These are phyloP conservation scores for Ophiosphaerella korrae DNA, from an alignment of 2,329 filamentous ascomycete genomes.

Conservation along the genomic window DNA sequence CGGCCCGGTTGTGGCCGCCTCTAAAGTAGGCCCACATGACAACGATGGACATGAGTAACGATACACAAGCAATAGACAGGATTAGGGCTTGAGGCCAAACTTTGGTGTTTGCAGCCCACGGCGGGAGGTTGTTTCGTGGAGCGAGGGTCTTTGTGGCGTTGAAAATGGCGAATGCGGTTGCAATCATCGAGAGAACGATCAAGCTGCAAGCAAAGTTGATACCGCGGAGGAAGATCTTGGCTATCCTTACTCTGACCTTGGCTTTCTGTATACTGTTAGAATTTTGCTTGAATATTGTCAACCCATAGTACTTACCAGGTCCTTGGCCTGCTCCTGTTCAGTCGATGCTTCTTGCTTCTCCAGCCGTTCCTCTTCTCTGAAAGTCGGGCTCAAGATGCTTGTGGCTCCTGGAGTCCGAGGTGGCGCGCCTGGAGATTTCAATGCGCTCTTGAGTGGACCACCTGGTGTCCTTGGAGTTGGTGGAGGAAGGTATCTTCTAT, in stretches of 20 bases:
- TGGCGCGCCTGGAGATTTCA: slow-evolving; percentile 84
- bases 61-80: slow-evolving; percentile 77
- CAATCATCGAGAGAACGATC: slow-evolving; percentile 89
- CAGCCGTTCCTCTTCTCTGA: slow-evolving; percentile 81
- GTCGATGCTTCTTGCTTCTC: slow-evolving; percentile 83
- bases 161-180: slow-evolving; percentile 89
- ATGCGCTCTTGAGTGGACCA: slow-evolving; percentile 76
- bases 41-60: slow-evolving; percentile 75
- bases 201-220: slow-evolving; percentile 97
- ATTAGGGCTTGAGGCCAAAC: slow-evolving; percentile 90
- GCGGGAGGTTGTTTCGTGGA: slow-evolving; percentile 75
- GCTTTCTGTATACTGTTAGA: slow-evolving; percentile 71
- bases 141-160: slow-evolving; percentile 80
- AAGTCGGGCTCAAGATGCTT: slow-evolving; percentile 87
- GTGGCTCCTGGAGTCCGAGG: slow-evolving; percentile 59
- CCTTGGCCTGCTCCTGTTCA: slow-evolving; percentile 84
- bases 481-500: slow-evolving; percentile 55
- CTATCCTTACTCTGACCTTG: slow-evolving; percentile 87
- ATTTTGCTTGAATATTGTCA: neutral
- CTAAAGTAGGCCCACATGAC: slow-evolving; percentile 87
- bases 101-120: slow-evolving; percentile 81
- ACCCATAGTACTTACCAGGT: slow-evolving; percentile 72
- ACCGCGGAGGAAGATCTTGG: slow-evolving; percentile 91
- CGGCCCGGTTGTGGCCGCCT: slow-evolving; percentile 84
- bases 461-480: slow-evolving; percentile 71